These are phyloP conservation scores for Mucor indicus DNA, from an alignment of 371 early-diverging fungal genomes.

Conservation along the genomic window DNA sequence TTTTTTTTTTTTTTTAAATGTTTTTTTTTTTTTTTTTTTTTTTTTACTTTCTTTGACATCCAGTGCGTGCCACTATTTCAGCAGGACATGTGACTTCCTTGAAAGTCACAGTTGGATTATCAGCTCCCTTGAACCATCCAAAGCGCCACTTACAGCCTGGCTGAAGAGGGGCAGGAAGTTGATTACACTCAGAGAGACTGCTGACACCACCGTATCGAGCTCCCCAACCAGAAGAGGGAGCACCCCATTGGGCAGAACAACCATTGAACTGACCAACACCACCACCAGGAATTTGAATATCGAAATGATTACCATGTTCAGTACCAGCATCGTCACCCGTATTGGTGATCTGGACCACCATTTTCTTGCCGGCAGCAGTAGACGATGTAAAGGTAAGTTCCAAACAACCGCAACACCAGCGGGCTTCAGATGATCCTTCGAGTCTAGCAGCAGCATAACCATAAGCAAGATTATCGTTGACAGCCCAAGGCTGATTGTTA, in stretches of 20 bases:
- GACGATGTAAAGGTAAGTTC: constrained; percentile 36
- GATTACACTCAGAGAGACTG: constrained; percentile 18
- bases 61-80: constrained; percentile 25
- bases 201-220: constrained; percentile 34
- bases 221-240: constrained; percentile 38
- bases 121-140: constrained; percentile 38
- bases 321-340: constrained; percentile 35
- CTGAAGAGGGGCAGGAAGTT: constrained; percentile 30
- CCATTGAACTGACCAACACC: constrained; percentile 45
- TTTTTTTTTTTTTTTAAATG: too few species aligned
- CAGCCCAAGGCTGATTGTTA: constrained; percentile 40
- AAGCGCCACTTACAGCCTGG: constrained; percentile 37
- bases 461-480: constrained; percentile 33
- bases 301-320: constrained; percentile 27
- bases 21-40: too few species aligned
- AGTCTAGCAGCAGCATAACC: constrained; percentile 45
- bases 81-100: constrained; percentile 39
- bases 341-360: constrained; percentile 47
- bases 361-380: constrained; percentile 30
- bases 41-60: constrained; percentile 31
- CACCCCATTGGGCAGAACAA: constrained; percentile 33
- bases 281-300: constrained; percentile 43
- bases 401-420: constrained; percentile 40
- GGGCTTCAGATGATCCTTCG: constrained; percentile 19
- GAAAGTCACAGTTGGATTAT: constrained; percentile 37